Base-by-base conservation (phyloP, 345 rosid species). In the Lepidium sativum region DNA sequence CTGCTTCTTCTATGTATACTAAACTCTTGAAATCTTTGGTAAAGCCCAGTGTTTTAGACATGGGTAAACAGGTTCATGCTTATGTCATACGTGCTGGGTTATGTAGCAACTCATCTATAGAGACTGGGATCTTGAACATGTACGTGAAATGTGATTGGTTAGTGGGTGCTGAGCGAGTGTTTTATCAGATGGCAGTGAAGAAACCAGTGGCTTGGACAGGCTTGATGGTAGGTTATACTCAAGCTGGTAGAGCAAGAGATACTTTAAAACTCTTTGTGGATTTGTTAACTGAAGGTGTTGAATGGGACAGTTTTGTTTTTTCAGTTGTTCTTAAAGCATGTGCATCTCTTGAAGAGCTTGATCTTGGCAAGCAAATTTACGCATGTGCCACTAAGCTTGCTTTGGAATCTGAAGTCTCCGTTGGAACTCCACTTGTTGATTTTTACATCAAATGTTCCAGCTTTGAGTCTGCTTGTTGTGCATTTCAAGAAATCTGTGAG, bases 391-490 rank as follows among this genome's bases (percentile, higher is more conserved):
- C 73, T 50, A 89, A 84, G 83, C 78, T 76, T 60, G 84, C 91
- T 54, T 32, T 86, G 64, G 91, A 81, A 74, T 58, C 75, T n/a
- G 81, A 84, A 34, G 92, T 84, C 59, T 84, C 82, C 0, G 84
- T 77, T 43, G 92, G 91, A 78, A 89, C 96, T 68, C 89, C 96
- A 45, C 86, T 89, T 0, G 86, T 86, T 32, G 85, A 80, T 75
- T 83, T 83, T 14, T 86, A 84, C 58, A 64, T 77, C 62, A 89
- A 89, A 77, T 89, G 88, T 57, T 50, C 68, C 3, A 70, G 60
- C 65, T 82, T 80, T 6, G 71, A 80, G 45, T 83, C 78, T 68
- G 96, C 96, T 59, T 69, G 64, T 56, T 68, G 11, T 48, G 79
- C 81, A 29, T 86, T 89, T 54, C 66, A 69, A 67, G 68, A 72